Conservation (phyloP, 495 filamentous ascomycete genomes). For the Pseudomonodictys pantanalensis region DNA sequence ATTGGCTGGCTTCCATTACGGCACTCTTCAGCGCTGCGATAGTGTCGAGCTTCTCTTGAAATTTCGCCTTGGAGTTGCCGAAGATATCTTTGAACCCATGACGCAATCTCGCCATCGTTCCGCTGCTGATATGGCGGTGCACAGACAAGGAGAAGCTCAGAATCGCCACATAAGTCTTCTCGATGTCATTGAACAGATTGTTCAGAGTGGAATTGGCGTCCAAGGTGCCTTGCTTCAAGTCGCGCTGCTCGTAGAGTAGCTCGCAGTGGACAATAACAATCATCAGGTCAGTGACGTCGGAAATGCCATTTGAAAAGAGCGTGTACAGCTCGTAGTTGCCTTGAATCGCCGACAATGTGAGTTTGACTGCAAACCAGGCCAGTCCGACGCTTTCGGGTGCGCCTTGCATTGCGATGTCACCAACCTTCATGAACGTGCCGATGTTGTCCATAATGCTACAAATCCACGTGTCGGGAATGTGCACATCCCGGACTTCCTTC, state of each 20-base stretch:
- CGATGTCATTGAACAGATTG: constrained; percentile 13
- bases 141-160: constrained; percentile 14
- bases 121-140: constrained; percentile 3
- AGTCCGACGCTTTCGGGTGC: constrained; percentile 21
- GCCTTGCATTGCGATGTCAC: constrained; percentile 15
- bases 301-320: constrained; percentile 3
- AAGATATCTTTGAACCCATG: constrained; percentile 20
- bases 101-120: constrained; percentile 4
- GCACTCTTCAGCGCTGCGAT: constrained; percentile 10
- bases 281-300: constrained; percentile 15
- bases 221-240: background rate
- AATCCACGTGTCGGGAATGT: background rate
- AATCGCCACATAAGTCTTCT: constrained; percentile 4
- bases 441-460: constrained; percentile 15
- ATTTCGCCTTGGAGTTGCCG: constrained; percentile 1
- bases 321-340: constrained; percentile 13
- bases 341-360: constrained; percentile 11
- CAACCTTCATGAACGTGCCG: constrained; percentile 6
- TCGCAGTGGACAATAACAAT: constrained; percentile 14
- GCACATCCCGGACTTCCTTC: background rate
- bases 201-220: constrained; percentile 9
- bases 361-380: constrained; percentile 21
- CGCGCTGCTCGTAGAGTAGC: constrained; percentile 10
- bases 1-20: constrained; percentile 1
- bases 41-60: constrained; percentile 5